Conservation (phyloP, 257 asterid genomes). For the Ophiorrhiza pumila region DNA sequence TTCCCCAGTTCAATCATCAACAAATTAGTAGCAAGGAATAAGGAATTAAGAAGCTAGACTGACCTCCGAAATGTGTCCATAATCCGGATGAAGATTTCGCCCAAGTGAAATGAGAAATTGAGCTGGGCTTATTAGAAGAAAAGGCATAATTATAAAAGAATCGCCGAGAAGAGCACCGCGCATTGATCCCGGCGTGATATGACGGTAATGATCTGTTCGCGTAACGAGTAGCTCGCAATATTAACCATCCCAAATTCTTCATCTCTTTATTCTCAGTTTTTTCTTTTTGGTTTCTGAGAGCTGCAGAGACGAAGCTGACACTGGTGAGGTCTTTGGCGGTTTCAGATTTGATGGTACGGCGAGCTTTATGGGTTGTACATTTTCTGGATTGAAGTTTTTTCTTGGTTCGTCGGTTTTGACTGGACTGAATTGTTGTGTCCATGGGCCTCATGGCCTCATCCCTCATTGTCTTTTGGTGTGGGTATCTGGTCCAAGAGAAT, state of each 20-base stretch:
- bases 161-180: conserved; percentile 29
- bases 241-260: conserved; percentile 44
- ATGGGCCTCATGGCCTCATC: too few species aligned
- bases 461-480: too few species aligned
- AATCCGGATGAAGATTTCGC: conserved; percentile 19
- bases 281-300: background rate
- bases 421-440: too few species aligned
- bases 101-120: conserved; percentile 17
- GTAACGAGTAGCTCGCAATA: conserved; percentile 35
- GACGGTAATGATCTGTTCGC: conserved; percentile 33
- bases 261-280: conserved; percentile 12
- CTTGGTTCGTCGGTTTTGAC: too few species aligned
- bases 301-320: background rate
- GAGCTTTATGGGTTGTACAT: conserved; percentile 3
- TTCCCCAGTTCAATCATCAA: background rate
- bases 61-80: conserved; percentile 52
- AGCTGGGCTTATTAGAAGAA: conserved; percentile 17
- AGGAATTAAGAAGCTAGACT: background rate
- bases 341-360: background rate
- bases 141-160: conserved; percentile 23
- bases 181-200: conserved; percentile 12
- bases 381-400: background rate
- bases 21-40: background rate
- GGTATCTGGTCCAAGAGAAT: too few species aligned
- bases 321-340: background rate